phyloP scores from a whole-genome alignment of 1,139 yeast species.

The Debaryomyces sp. region DNA sequence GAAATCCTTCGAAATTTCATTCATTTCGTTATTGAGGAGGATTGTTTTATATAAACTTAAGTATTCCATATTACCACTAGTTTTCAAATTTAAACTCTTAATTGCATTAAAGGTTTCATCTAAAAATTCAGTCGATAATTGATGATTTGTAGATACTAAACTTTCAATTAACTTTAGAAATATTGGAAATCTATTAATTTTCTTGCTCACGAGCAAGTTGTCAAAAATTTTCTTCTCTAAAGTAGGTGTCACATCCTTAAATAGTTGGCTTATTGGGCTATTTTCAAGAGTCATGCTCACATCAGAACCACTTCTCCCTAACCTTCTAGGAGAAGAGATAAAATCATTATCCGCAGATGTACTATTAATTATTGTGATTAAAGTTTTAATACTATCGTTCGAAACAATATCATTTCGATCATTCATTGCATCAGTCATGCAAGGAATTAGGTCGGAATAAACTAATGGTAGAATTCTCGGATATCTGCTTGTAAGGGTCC shows the following conservation, averaged over 20 bases:
- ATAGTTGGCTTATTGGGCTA: slow-evolving; percentile 15
- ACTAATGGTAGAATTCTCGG: slow-evolving; percentile 28
- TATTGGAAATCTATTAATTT: slow-evolving; percentile 25
- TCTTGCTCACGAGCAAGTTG: slow-evolving; percentile 22
- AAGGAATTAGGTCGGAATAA: slow-evolving; percentile 22
- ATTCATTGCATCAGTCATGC: slow-evolving; percentile 25
- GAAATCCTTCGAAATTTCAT: slow-evolving; percentile 15
- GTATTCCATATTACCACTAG: slow-evolving; percentile 28
- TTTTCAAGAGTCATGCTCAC: slow-evolving; percentile 18
- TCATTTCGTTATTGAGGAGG: slow-evolving; percentile 17
- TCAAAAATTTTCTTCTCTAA: slow-evolving; percentile 22
- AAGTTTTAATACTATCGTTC: slow-evolving; percentile 36
- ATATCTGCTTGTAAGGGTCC: slow-evolving; percentile 38
- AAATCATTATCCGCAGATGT: slow-evolving; percentile 11
- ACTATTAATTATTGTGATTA: slow-evolving; percentile 29
- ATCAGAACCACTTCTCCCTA: slow-evolving; percentile 17
- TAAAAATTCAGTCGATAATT: slow-evolving; percentile 19
- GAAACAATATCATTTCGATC: slow-evolving; percentile 48
- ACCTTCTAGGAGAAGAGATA: slow-evolving; percentile 1
- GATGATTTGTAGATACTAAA: slow-evolving; percentile 18
- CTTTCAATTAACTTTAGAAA: slow-evolving; percentile 33
- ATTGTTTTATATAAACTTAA: slow-evolving; percentile 31
- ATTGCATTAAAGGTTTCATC: slow-evolving; percentile 22
- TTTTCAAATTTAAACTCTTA: slow-evolving; percentile 18
- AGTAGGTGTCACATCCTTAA: slow-evolving; percentile 16